Evolutionary conservation across 805 yeast genomes (phyloP), one percentile per base, ranked within the genome.

Genomic region (Myxozyma neotropica): DNA sequence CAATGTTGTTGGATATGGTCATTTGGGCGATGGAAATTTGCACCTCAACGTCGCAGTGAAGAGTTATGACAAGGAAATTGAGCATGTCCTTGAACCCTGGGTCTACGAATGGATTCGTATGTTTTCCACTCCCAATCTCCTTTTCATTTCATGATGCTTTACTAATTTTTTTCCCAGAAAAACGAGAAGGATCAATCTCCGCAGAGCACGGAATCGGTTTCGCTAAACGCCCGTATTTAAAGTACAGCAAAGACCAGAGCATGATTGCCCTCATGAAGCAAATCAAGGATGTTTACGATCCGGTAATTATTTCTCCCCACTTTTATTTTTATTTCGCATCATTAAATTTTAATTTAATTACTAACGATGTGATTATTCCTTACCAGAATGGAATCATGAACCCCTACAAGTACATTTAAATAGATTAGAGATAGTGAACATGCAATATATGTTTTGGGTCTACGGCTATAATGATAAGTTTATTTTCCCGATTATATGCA

Each of bases 191-290:
- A 23, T 92, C 98, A 1, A 87, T 94, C 55, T 87, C 96, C 59
- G 99, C 99, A 27, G 99, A 94, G 74, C 99, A 94, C 73, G 99
- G 99, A 15, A 80, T 94, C 58, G 99, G 99, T 0, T 89, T 94
- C 82, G 97, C 93, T 71, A 94, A 94, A 86, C 90, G 87, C 68
- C 88, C 89, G 71, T 94, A 88, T 73, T 81, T 93, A 67, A 86
- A 86, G 8, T 94, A 93, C 77, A 82, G 96, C 53, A 94, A 92
- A 79, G 82, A 83, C 64, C 84, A 80, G 12, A 76, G 77, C 53
- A 92, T 90, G 72, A 82, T 94, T 60, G 71, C 77, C 42, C 73
- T 91, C 77, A 92, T 94, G 81, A 86, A 85, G 72, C 84, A 84
- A 40, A 75, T 94, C 68, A 94, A 93, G 77, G 68, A 78, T n/a